Percentiles rank a stretch among this genome's conserved stretches.
These are phyloP conservation scores for Apiotrichum sp. DNA, from an alignment of 1,284 basidiomycete genomes.

Conservation along the genomic window DNA sequence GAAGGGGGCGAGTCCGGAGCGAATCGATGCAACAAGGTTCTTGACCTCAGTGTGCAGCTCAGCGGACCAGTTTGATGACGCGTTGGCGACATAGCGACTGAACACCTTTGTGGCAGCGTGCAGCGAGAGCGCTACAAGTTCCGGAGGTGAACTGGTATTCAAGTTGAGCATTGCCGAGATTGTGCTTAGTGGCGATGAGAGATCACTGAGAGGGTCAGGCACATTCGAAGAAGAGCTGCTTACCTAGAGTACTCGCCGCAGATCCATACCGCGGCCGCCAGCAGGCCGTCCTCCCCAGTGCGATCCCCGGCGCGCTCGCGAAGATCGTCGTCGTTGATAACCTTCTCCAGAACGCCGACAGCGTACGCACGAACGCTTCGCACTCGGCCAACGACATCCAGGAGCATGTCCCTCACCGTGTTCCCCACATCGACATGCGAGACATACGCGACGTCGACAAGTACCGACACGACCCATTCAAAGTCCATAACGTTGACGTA, in stretches of 20 bases:
- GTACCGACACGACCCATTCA: constrained; percentile 92
- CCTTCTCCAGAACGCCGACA: constrained; percentile 69
- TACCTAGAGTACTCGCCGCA: constrained; percentile 75
- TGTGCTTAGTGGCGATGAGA: constrained; percentile 33
- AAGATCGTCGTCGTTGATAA: constrained; percentile 71
- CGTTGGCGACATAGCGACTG: constrained; percentile 69
- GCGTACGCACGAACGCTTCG: constrained; percentile 68
- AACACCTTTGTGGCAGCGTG: constrained; percentile 83
- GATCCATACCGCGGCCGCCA: constrained; percentile 91
- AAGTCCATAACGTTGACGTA: constrained; percentile 88
- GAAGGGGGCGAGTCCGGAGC: constrained; percentile 56
- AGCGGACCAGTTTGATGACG: constrained; percentile 64
- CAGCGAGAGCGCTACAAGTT: constrained; percentile 67
- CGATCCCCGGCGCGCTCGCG: constrained; percentile 51
- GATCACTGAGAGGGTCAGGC: constrained; percentile 12
- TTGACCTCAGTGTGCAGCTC: constrained; percentile 52
- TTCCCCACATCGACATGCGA: constrained; percentile 68
- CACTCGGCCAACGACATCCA: constrained; percentile 82
- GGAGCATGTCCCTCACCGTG: constrained; percentile 71
- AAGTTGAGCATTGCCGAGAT: constrained; percentile 56
- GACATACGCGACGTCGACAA: constrained; percentile 81
- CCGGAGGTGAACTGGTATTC: constrained; percentile 55
- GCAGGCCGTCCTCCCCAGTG: constrained; percentile 66
- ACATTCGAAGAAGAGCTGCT: neutral
- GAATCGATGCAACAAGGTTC: constrained; percentile 57